Percentiles rank a stretch among this genome's conserved stretches.
Evolutionary conservation across 2,329 filamentous ascomycete genomes (phyloP).

Genomic region (Aureobasidium sp.): DNA sequence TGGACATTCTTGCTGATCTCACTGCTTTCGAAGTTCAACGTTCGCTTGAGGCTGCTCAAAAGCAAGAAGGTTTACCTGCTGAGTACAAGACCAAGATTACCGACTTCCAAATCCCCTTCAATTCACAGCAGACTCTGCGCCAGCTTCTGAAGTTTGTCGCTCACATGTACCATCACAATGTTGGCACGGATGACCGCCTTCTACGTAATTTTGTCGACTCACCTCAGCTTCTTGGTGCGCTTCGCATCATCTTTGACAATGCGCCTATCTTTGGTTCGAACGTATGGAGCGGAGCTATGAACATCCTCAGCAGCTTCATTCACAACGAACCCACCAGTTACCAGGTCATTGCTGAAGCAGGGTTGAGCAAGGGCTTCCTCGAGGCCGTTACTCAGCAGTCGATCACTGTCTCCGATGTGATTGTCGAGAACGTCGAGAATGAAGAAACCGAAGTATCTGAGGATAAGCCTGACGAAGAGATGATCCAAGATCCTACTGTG

Average conservation of each 20-base stretch:
- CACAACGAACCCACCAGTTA: slow-evolving; percentile 99
- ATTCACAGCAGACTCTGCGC: slow-evolving; percentile 86
- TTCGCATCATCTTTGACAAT: slow-evolving; percentile 76
- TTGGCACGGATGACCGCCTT: slow-evolving; percentile 77
- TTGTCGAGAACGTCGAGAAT: slow-evolving; percentile 2
- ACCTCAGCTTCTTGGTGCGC: slow-evolving; percentile 68
- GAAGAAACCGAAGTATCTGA: neutral
- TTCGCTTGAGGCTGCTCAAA: slow-evolving; percentile 58
- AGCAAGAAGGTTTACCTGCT: slow-evolving; percentile 63
- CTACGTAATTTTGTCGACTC: slow-evolving; percentile 93
- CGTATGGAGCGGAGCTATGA: slow-evolving; percentile 92
- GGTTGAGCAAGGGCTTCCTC: slow-evolving; percentile 78
- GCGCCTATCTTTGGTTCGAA: slow-evolving; percentile 77
- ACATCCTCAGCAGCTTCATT: slow-evolving; percentile 89
- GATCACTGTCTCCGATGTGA: slow-evolving; percentile 22
- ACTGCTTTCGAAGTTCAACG: slow-evolving; percentile 70
- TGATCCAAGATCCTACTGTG: neutral
- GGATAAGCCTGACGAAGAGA: neutral
- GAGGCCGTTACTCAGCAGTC: slow-evolving; percentile 61
- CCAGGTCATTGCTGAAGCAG: slow-evolving; percentile 88
- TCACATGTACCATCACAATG: slow-evolving; percentile 79
- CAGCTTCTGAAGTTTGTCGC: slow-evolving; percentile 95
- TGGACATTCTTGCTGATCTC: slow-evolving; percentile 85
- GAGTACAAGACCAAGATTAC: slow-evolving; percentile 73
- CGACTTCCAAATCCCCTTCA: slow-evolving; percentile 90